Evolutionary conservation across 352 stramenopile genomes (phyloP).

Genomic region (Phytophthora constricta): DNA sequence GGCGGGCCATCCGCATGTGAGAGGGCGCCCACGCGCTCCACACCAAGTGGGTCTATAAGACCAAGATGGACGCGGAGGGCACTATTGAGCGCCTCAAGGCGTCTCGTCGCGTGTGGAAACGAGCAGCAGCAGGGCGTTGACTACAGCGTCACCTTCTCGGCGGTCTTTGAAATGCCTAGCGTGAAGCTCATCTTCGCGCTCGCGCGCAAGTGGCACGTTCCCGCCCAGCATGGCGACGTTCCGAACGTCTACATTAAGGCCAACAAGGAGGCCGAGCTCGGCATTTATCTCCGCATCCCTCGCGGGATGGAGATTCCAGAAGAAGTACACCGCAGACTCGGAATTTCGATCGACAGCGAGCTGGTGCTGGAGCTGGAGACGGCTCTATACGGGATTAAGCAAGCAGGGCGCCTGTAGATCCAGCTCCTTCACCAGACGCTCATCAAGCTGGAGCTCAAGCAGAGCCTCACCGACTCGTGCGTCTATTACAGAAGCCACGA

Average conservation of each 20-base stretch:
- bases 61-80: slow-evolving; percentile 15
- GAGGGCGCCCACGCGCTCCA: slow-evolving; percentile 3
- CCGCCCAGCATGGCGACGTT: slow-evolving; percentile 29
- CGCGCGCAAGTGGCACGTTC: slow-evolving; percentile 11
- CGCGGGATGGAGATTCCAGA: too few species aligned
- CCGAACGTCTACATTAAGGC: slow-evolving; percentile 39
- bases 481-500: too few species aligned
- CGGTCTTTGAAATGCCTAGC: slow-evolving; percentile 31
- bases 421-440: too few species aligned
- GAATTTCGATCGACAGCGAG: too few species aligned
- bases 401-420: too few species aligned
- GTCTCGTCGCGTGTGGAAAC: slow-evolving; percentile 28
- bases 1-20: background rate
- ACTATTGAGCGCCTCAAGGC: slow-evolving; percentile 24
- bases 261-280: slow-evolving; percentile 5
- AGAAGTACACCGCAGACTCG: too few species aligned
- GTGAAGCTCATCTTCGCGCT: slow-evolving; percentile 26
- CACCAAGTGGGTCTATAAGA: slow-evolving; percentile 35
- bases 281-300: too few species aligned
- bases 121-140: slow-evolving; percentile 23
- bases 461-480: too few species aligned
- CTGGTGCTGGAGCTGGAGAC: too few species aligned
- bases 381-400: too few species aligned
- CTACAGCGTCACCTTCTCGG: slow-evolving; percentile 25
- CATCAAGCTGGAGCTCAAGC: too few species aligned